Percentiles rank a stretch among this genome's conserved stretches.
phyloP scores from a whole-genome alignment of 1,284 basidiomycete genomes.

The Fistulinella staudtii region DNA sequence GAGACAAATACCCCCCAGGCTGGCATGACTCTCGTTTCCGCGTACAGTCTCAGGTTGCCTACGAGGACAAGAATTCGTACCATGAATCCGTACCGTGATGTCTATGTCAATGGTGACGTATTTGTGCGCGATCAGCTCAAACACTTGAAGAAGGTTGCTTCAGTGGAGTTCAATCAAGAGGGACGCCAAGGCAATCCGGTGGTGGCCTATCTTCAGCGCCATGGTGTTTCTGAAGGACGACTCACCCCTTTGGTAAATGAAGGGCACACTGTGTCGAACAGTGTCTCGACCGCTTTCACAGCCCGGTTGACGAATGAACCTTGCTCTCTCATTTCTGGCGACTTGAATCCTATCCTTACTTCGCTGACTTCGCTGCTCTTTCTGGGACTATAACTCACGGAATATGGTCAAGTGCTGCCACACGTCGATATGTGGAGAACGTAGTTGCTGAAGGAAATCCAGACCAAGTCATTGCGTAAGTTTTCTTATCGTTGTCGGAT shows the following conservation, averaged over 20 bases:
- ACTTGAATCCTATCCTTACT: constrained; percentile 98
- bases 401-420: constrained; percentile 95
- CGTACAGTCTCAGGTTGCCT: constrained; percentile 79
- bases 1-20: constrained; percentile 73
- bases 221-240: constrained; percentile 77
- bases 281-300: constrained; percentile 59
- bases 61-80: constrained; percentile 90
- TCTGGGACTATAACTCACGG: constrained; percentile 98
- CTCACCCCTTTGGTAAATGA: constrained; percentile 78
- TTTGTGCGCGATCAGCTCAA: constrained; percentile 86
- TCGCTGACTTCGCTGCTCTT: constrained; percentile 89
- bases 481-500: constrained; percentile 18
- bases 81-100: no score
- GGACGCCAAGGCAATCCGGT: constrained; percentile 93
- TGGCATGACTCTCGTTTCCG: constrained; percentile 90
- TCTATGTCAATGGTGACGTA: constrained; percentile 81
- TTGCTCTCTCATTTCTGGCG: constrained; percentile 94
- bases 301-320: constrained; percentile 90
- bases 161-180: constrained; percentile 83
- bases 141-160: constrained; percentile 83
- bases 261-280: constrained; percentile 77
- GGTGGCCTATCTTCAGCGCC: constrained; percentile 87
- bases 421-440: constrained; percentile 89
- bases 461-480: constrained; percentile 82
- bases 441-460: constrained; percentile 92